Evolutionary conservation across 257 asterid genomes (phyloP), one percentile per base, ranked within the genome.

Genomic region (Asclepias syriaca): DNA sequence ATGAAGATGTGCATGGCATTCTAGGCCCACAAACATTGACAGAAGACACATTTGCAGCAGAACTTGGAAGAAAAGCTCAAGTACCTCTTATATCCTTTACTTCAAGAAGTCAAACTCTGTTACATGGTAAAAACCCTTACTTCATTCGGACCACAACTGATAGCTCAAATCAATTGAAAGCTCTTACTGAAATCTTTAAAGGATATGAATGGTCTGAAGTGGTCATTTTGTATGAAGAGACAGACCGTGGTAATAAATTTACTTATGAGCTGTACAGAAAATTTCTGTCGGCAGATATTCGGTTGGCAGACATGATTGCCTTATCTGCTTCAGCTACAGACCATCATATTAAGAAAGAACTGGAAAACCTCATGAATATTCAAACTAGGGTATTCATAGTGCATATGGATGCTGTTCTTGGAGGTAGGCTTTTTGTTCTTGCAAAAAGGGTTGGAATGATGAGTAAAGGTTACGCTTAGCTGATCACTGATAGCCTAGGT

Each of bases 331-430:
- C 75, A 13, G 69, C 78, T 6, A 58, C 34, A 1, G 84, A 81
- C 16, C 68, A 72, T 18, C 43, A 55, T 24, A 75, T 81, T 24
- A 29, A 5, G 45, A 64, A 24, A 3, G 76, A 74, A 70, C 77
- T 84, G 27, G 63, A 66, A 69, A 82, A 73, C 54, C 51, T 86
- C 72, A 82, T 65, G 67, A 64, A 72, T 1, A 88, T 74, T 81
- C 88, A 86, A 67, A 81, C 89, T 6, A 72, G 87, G 59, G 88
- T 88, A 4, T 86, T 86, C 45, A 48, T 88, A 34, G 88, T 88
- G 80, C 88, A 88, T 53, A 67, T 74, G 76, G 66, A 77, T 56
- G 68, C 68, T 32, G 7, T 43, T 18, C 81, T 78, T 13, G 91
- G 85, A 16, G 11, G 54, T 0, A 80, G 72, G 65, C 51, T 86